These are phyloP conservation scores for Thuja plicata DNA, from an alignment of 83 land plant genomes.

Conservation along the genomic window DNA sequence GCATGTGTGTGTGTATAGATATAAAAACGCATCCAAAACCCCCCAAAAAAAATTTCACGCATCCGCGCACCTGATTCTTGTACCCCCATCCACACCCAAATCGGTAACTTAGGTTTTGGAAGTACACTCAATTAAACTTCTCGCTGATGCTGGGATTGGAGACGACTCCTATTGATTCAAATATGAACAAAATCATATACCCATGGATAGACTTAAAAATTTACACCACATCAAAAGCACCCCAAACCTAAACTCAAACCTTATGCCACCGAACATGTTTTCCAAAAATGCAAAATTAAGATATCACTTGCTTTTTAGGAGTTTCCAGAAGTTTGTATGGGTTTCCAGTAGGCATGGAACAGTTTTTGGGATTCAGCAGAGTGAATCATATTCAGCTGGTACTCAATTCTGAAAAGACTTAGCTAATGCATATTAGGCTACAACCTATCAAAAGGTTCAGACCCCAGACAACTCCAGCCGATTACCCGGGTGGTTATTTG, in stretches of 20 bases:
- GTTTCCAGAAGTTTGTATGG: no score
- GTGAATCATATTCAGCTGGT: not conserved
- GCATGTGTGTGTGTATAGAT: no score
- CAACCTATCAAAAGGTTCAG: not conserved
- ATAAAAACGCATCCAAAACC: no score
- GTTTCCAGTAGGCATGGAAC: no score
- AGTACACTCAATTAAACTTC: not conserved
- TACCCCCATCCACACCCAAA: no score
- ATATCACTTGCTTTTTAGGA: not conserved
- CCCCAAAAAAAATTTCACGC: no score
- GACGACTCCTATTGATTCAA: not conserved
- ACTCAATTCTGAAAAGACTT: not conserved
- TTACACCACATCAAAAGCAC: not conserved
- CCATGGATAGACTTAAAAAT: not conserved
- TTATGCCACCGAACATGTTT: no score
- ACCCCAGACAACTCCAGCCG: not conserved
- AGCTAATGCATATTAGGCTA: not conserved
- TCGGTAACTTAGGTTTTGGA: no score
- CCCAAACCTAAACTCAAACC: not conserved
- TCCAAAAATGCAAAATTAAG: not conserved
- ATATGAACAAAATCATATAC: not conserved
- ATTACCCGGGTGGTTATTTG: not conserved
- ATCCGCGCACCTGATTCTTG: no score
- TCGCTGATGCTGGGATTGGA: not conserved
- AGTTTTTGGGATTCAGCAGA: not conserved